phyloP scores from a whole-genome alignment of 2,329 filamentous ascomycete genomes.

The Herpotrichia juniperi region DNA sequence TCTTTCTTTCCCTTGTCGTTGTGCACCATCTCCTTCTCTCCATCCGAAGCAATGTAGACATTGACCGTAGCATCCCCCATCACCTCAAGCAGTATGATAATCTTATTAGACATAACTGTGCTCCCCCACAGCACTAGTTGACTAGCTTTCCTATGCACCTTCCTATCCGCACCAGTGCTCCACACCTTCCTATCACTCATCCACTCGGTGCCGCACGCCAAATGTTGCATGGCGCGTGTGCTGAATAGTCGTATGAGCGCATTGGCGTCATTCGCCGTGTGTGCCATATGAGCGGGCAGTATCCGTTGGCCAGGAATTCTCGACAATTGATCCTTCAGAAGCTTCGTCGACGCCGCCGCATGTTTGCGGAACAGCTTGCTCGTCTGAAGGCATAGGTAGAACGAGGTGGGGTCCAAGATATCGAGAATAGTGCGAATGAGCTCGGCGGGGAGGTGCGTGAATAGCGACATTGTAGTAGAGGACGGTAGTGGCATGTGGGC shows the following conservation, averaged over 20 bases:
- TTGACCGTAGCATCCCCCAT: constrained; percentile 9
- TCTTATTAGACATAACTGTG: neutral
- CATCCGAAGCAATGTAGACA: constrained; percentile 8
- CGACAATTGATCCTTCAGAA: constrained; percentile 20
- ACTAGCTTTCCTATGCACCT: constrained; percentile 12
- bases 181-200: constrained; percentile 16
- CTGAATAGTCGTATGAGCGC: constrained; percentile 7
- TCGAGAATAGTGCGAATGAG: constrained; percentile 22
- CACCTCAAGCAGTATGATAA: constrained; percentile 15
- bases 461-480: neutral
- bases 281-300: neutral
- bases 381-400: constrained; percentile 23
- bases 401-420: constrained; percentile 26
- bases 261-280: neutral
- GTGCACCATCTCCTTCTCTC: neutral
- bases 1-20: neutral
- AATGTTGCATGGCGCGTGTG: constrained; percentile 11
- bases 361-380: constrained; percentile 24
- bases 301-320: constrained; percentile 12
- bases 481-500: too few species aligned
- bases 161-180: neutral
- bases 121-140: neutral
- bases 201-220: constrained; percentile 7
- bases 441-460: constrained; percentile 24
- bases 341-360: constrained; percentile 18